phyloP scores from a whole-genome alignment of 768 basidiomycete genomes.

The Clavulina sp. region DNA sequence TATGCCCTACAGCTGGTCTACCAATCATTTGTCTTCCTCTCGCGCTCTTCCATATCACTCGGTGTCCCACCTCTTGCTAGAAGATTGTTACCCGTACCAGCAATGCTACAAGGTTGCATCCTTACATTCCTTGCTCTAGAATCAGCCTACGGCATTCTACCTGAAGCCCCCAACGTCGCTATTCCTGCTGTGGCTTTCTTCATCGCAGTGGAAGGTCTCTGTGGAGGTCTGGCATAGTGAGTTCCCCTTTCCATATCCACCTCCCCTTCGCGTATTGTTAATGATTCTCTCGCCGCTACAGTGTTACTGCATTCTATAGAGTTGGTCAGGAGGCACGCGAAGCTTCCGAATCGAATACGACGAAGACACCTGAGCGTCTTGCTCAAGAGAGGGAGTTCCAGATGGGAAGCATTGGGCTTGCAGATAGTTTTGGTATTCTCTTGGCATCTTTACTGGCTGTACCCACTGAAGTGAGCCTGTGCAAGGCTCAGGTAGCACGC shows the following conservation, averaged over 20 bases:
- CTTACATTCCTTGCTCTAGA: constrained; percentile 45
- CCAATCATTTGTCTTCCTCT: constrained; percentile 82
- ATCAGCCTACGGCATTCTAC: constrained; percentile 50
- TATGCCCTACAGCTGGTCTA: constrained; percentile 45
- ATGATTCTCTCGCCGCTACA: constrained; percentile 15
- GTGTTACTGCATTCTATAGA: constrained; percentile 75
- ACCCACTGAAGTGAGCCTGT: constrained; percentile 62
- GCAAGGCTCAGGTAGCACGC: constrained; percentile 47
- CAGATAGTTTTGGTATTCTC: constrained; percentile 60
- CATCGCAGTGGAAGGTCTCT: constrained; percentile 77
- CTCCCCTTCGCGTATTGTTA: not conserved
- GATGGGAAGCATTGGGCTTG: constrained; percentile 78
- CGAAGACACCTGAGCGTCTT: constrained; percentile 26
- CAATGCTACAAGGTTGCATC: constrained; percentile 52
- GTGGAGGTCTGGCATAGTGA: constrained; percentile 84
- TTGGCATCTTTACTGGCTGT: constrained; percentile 48
- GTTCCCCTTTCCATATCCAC: constrained; percentile 18
- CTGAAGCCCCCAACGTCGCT: constrained; percentile 28
- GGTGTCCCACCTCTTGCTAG: constrained; percentile 65
- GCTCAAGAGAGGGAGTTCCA: constrained; percentile 74
- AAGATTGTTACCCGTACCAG: constrained; percentile 52
- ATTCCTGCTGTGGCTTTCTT: constrained; percentile 54
- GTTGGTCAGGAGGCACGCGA: constrained; percentile 56
- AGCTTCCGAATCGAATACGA: constrained; percentile 21
- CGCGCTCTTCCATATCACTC: constrained; percentile 76